These are phyloP conservation scores for Lagerstroemia fauriei DNA, from an alignment of 441 rosid species.

Conservation along the genomic window DNA sequence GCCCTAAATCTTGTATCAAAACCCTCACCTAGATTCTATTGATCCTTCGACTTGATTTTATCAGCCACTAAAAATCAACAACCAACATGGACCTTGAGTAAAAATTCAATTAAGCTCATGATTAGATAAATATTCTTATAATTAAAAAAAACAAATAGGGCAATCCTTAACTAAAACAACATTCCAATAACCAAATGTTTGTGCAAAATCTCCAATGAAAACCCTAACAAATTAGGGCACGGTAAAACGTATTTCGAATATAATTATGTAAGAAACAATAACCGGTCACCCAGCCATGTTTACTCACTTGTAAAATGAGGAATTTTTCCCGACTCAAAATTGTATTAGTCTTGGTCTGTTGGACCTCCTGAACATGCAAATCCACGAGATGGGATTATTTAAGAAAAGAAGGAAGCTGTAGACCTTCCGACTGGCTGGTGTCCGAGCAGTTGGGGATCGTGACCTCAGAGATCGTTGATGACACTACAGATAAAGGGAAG, in stretches of 20 bases:
- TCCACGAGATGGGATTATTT: too few species aligned
- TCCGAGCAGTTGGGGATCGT: too few species aligned
- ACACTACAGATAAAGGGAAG: slow-evolving; percentile 38
- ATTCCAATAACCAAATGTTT: background rate
- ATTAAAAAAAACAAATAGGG: background rate
- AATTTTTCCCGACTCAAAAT: too few species aligned
- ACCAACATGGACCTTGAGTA: background rate
- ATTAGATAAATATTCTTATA: too few species aligned
- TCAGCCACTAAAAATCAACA: background rate
- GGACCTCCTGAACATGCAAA: too few species aligned
- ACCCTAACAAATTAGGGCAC: background rate
- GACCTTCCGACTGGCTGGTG: background rate
- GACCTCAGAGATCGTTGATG: background rate
- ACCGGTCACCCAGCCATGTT: background rate
- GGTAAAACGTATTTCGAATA: background rate
- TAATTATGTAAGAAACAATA: background rate
- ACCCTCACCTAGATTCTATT: background rate
- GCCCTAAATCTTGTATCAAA: too few species aligned
- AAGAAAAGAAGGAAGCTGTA: background rate
- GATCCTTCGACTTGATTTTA: background rate
- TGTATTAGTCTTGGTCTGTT: too few species aligned
- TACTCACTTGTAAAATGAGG: too few species aligned
- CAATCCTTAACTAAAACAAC: background rate
- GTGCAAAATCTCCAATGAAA: background rate
- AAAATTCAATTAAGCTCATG: too few species aligned